Base-by-base conservation (phyloP, 352 stramenopile genomes). In the Phytophthora lateralis region DNA sequence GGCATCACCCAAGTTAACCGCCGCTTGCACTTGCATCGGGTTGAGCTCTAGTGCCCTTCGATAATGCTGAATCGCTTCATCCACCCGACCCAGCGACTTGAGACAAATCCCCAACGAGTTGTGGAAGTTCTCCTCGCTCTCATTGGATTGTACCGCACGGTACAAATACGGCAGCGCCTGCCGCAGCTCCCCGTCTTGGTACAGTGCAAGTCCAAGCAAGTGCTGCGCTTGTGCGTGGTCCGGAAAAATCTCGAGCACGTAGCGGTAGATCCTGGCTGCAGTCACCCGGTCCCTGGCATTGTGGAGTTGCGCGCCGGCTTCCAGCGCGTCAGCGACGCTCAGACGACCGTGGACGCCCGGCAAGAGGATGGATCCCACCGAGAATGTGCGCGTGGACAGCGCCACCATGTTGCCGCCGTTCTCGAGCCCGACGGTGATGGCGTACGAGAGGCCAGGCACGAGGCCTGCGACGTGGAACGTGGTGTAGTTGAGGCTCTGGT, bases 331-430 rank as follows among this genome's bases (percentile, higher is more conserved):
- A 0, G 50, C 55, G 15, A 93, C 55, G 20, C 81, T 85, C 46
- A 91, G 39, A 3, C 64, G 72, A 7, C 43, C 37, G 3, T 53
- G 24, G 0, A 69, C 45, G 2, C 56, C 60, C 6, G 66, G 51
- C 17, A 81, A 32, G 0, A 72, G 26, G 24, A 91, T 55, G 0
- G 78, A 84, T 0, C 63, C 83, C 14, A 93, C 82, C 6, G 78
- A 63, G 48, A 95, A 91, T 7, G 69, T 75, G 1, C 85, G 75
- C 55, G 80, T 80, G 11, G 85, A 95, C 11, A 89, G 55, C 7
- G 70, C 82, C 12, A 92, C 55, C 39, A 91, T 66, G 21, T 75
- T 71, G 18, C 73, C 78, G 39, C 53, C 17, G 52, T 73, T 76
- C 32, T 89, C 61, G 4, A 95, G 72, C 4, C 72, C 74, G 1